Conservation (phyloP, 2,329 filamentous ascomycete genomes). For the Colletotrichum sp. region DNA sequence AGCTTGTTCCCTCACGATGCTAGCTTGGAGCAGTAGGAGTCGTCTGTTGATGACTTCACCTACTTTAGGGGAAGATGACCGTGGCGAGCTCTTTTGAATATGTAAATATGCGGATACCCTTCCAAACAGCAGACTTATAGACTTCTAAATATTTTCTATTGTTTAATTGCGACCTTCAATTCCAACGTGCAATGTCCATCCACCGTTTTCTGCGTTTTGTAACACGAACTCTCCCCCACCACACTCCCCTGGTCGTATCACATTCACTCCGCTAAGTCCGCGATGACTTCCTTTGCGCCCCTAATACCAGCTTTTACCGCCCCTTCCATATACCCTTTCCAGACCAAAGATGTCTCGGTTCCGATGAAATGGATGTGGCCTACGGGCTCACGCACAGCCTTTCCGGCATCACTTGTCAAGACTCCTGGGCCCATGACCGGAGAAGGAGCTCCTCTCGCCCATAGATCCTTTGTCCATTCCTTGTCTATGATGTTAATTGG, state of each 20-base stretch:
- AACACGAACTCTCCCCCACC: fast-evolving
- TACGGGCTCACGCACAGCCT: background rate
- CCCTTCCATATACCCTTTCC: background rate
- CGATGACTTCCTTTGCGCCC: background rate
- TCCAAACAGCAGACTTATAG: background rate
- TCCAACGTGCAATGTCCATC: fast-evolving
- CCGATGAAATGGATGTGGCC: background rate
- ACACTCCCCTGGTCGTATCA: fast-evolving
- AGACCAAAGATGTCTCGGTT: background rate
- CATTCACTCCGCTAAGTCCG: background rate
- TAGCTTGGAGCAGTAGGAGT: background rate
- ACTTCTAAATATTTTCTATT: background rate
- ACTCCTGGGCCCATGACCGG: background rate
- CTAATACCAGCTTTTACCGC: background rate
- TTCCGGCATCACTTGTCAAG: background rate
- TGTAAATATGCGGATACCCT: background rate
- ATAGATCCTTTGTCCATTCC: background rate
- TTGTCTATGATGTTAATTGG: background rate
- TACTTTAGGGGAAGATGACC: background rate
- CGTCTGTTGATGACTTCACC: background rate
- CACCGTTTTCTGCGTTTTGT: background rate
- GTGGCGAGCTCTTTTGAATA: background rate
- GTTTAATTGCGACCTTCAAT: background rate
- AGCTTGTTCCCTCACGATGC: conserved; percentile 3
- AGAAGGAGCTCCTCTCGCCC: background rate